These are phyloP conservation scores for Crucibulum laeve DNA, from an alignment of 768 basidiomycete species.

Conservation along the genomic window DNA sequence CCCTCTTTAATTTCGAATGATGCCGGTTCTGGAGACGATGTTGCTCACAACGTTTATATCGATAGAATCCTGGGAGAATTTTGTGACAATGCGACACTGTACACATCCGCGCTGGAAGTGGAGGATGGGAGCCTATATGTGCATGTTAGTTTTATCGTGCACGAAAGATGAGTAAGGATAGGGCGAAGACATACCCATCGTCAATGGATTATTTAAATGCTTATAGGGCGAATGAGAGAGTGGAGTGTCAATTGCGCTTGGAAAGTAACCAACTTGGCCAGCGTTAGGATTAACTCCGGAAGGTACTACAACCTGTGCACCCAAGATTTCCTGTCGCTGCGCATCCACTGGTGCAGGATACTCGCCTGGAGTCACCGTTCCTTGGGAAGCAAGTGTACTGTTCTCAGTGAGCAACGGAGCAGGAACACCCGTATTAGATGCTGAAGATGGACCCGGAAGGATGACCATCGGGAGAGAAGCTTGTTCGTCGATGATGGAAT, in stretches of 20 bases:
- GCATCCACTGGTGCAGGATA: too few species aligned
- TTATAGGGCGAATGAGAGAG: conserved; percentile 8
- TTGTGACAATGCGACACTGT: conserved; percentile 55
- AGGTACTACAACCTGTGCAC: too few species aligned
- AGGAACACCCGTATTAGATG: neutral
- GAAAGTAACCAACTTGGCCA: conserved; percentile 1
- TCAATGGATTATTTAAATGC: conserved; percentile 3
- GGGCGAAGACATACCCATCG: conserved; percentile 3
- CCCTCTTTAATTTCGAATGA: conserved; percentile 47
- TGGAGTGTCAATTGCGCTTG: conserved; percentile 5
- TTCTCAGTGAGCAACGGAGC: too few species aligned
- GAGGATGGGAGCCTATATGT: conserved; percentile 7
- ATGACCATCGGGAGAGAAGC: conserved; percentile 12
- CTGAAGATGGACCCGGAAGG: neutral
- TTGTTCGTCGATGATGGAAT: conserved; percentile 27
- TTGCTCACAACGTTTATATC: conserved; percentile 50
- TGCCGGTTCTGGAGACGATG: conserved; percentile 53
- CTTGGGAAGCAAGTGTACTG: too few species aligned
- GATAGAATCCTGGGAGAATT: conserved; percentile 41
- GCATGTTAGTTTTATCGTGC: conserved; percentile 4
- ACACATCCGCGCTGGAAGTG: conserved; percentile 43
- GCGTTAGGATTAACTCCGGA: too few species aligned
- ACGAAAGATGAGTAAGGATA: neutral
- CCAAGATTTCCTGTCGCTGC: too few species aligned
- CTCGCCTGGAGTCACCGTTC: too few species aligned